Conservation (phyloP, 2,329 filamentous ascomycete genomes). For the Alternaria sp. region DNA sequence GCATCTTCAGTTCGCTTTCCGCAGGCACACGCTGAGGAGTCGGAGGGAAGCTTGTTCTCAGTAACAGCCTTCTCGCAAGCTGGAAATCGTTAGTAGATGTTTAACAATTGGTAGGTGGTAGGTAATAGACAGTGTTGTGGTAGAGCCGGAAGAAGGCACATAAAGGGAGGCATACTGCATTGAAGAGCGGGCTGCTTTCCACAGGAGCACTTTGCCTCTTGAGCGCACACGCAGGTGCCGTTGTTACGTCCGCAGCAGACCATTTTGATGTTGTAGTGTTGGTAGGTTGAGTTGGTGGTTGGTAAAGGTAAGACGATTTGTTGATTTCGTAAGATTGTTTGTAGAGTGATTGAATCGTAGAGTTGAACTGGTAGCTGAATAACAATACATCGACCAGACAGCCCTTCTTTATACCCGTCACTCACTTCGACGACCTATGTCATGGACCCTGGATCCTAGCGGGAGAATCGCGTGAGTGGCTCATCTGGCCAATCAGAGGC, state of each 20-base stretch:
- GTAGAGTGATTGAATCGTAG: background rate
- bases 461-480: conserved; percentile 32
- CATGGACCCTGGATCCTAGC: conserved; percentile 26
- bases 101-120: background rate
- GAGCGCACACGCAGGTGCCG: conserved; percentile 65
- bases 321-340: background rate
- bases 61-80: conserved; percentile 75
- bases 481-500: conserved; percentile 38
- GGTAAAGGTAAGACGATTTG: background rate
- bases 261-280: conserved; percentile 47
- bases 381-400: conserved; percentile 2
- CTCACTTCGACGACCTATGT: conserved; percentile 20
- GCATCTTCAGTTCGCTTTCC: conserved; percentile 72
- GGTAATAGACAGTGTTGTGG: too few species aligned
- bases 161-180: conserved; percentile 64
- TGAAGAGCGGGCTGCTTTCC: conserved; percentile 86
- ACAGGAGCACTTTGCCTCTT: conserved; percentile 79
- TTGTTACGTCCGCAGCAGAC: conserved; percentile 68
- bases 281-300: background rate
- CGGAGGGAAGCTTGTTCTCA: conserved; percentile 73
- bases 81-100: conserved; percentile 24
- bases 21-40: conserved; percentile 76
- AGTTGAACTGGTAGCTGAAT: conserved; percentile 5
- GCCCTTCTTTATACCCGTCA: conserved; percentile 33
- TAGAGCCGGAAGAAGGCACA: too few species aligned